Base-by-base conservation (phyloP, 495 filamentous ascomycete genomes). In the Cercophora scortea region DNA sequence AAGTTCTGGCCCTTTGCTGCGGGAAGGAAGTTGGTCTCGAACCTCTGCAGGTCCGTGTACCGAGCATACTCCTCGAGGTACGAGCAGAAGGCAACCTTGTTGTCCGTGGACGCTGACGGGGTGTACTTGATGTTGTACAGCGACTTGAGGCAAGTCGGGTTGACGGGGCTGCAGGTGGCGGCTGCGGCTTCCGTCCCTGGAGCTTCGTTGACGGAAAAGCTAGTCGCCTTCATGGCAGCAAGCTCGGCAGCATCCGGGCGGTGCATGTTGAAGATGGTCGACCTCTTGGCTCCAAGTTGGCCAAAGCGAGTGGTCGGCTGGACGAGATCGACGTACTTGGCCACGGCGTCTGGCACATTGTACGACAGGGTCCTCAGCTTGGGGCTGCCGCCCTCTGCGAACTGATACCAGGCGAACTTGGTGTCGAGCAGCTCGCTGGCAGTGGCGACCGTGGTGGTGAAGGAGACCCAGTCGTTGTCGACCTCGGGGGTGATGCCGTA, bases 271-370 rank as follows among this genome's bases (percentile, higher is more conserved):
- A 64, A 66, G 54, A 65, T 59, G 39, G 59, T 59, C 12, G 60
- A 63, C 51, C 47, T 53, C 42, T 60, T 58, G 32, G 65, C 56
- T 13, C 53, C 60, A 19, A 65, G 54, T 41, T 61, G 54, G 50
- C 66, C 62, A 40, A 88, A 87, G 6, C 80, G 82, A 38, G 78
- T 87, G 5, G 82, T 86, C n/a, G 83, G 83, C 64, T 87, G 83
- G 42, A 87, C 77, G 6, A 79, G 73, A 47, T 81, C 77, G 52
- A 88, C 76, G 57, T 84, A 79, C 32, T 64, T 64, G 50, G 79
- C 78, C 6, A 89, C 61, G 6, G 73, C 62, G 47, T 79, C 73
- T 0, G 85, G 85, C 5, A 89, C 72, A 10, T 80, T 82, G 67
- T 88, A 87, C 41, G 72, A 58, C n/a, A 78, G 77, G 5, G 84